Percentiles rank a stretch among this genome's conserved stretches.
These are phyloP conservation scores for Nemania serpens DNA, from an alignment of 2,329 filamentous ascomycete species.

Conservation along the genomic window DNA sequence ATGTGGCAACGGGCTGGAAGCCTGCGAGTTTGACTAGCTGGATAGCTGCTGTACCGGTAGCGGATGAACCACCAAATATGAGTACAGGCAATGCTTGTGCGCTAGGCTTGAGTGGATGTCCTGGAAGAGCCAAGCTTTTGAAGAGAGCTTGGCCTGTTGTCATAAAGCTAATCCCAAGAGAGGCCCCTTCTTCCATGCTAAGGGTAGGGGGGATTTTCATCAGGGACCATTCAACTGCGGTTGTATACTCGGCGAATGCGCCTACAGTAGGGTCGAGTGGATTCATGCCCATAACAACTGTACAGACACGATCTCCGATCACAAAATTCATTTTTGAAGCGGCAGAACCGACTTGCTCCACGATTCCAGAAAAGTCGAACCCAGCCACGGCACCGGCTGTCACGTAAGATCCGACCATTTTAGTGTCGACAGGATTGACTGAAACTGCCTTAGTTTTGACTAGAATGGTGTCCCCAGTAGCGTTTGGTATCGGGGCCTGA, in stretches of 20 bases:
- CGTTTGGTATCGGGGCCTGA: background rate
- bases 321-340: fast-evolving
- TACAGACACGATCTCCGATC: slow-evolving; percentile 2
- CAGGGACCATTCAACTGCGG: background rate
- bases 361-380: background rate
- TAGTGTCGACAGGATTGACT: slow-evolving; percentile 1
- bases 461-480: background rate
- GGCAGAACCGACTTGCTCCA: background rate
- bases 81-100: background rate
- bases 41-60: slow-evolving; percentile 16
- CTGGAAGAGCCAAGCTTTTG: background rate
- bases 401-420: background rate
- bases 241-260: background rate
- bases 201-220: background rate
- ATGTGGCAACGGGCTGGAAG: background rate
- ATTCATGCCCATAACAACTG: background rate
- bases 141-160: background rate
- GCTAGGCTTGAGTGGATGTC: too few relatives aligned
- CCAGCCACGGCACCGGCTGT: background rate
- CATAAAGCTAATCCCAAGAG: background rate
- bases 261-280: background rate
- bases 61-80: slow-evolving; percentile 20
- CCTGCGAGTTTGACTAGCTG: slow-evolving; percentile 16
- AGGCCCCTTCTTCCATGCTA: background rate
- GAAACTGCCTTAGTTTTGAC: background rate